Percentiles rank a stretch among this genome's conserved stretches.
Evolutionary conservation across 495 filamentous ascomycete genomes (phyloP).

Genomic region (Podospora appendiculata): DNA sequence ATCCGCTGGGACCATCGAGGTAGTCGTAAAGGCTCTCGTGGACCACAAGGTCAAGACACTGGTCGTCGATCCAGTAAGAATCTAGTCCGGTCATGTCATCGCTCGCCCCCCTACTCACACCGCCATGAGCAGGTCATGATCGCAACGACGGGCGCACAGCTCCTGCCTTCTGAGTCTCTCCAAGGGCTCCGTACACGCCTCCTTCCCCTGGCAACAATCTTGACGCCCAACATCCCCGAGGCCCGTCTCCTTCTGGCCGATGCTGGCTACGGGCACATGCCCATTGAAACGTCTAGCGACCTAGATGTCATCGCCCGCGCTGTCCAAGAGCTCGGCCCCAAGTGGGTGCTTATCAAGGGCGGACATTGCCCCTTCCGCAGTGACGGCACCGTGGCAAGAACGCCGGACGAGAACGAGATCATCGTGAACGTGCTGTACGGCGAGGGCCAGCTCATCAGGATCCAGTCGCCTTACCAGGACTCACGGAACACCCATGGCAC

Average conservation of each 20-base stretch:
- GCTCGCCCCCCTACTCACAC: not conserved
- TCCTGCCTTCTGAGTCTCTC: constrained; percentile 66
- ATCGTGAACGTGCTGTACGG: constrained; percentile 73
- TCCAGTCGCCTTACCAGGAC: constrained; percentile 60
- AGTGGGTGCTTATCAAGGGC: constrained; percentile 82
- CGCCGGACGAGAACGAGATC: constrained; percentile 48
- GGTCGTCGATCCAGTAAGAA: constrained; percentile 75
- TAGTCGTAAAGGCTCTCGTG: constrained; percentile 60
- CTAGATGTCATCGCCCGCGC: constrained; percentile 59
- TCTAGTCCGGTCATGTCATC: not conserved
- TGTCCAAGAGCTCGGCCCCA: constrained; percentile 60
- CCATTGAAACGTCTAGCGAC: constrained; percentile 49
- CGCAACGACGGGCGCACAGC: constrained; percentile 71
- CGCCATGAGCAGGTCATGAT: constrained; percentile 68
- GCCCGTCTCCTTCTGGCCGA: constrained; percentile 64
- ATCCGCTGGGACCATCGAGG: constrained; percentile 64
- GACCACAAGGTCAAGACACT: constrained; percentile 51
- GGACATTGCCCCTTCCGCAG: constrained; percentile 78
- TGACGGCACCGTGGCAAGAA: constrained; percentile 45
- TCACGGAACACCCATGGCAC: constrained; percentile 90
- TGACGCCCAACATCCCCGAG: constrained; percentile 92
- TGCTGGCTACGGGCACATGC: constrained; percentile 37
- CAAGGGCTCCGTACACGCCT: constrained; percentile 53
- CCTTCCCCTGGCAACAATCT: constrained; percentile 67
- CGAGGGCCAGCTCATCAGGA: constrained; percentile 26